Conservation (phyloP, 257 asterid species). For the Jasminum sambac region DNA sequence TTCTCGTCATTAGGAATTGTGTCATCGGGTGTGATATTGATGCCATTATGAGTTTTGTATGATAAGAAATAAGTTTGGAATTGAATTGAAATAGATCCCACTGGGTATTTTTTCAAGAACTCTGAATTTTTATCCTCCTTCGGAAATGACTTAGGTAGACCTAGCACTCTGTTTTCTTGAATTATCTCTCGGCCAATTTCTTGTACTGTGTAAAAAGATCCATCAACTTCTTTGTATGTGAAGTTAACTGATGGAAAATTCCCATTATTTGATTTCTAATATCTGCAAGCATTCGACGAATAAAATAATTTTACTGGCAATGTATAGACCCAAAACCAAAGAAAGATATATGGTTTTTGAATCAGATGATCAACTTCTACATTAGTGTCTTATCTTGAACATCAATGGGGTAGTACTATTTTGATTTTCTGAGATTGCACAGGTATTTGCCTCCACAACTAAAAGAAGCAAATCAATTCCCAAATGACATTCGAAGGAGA, state of each 20-base stretch:
- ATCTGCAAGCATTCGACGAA: constrained; percentile 46
- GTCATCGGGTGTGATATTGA: constrained; percentile 21
- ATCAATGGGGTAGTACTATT: too few relatives aligned
- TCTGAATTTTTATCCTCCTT: constrained; percentile 44
- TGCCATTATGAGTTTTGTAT: constrained; percentile 28
- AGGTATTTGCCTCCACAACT: too few relatives aligned
- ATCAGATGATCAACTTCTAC: too few relatives aligned
- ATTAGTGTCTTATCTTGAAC: too few relatives aligned
- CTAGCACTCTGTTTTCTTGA: constrained; percentile 86
- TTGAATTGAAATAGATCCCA: constrained; percentile 67
- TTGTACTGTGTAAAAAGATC: constrained; percentile 85
- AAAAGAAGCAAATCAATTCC: too few relatives aligned
- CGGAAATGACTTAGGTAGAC: constrained; percentile 55
- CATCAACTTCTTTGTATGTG: constrained; percentile 94
- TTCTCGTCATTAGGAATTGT: constrained; percentile 24
- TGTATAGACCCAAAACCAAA: too few relatives aligned
- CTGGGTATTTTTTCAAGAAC: constrained; percentile 53
- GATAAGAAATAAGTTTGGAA: constrained; percentile 37
- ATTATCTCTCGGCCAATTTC: constrained; percentile 85
- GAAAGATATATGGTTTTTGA: not conserved
- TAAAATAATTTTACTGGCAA: not conserved
- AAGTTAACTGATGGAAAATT: constrained; percentile 81
- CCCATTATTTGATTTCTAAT: constrained; percentile 63
- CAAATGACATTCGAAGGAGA: too few relatives aligned
- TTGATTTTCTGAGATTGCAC: too few relatives aligned